Base-by-base conservation (phyloP, 371 early-diverging fungal species). In the Mucor piriformis region DNA sequence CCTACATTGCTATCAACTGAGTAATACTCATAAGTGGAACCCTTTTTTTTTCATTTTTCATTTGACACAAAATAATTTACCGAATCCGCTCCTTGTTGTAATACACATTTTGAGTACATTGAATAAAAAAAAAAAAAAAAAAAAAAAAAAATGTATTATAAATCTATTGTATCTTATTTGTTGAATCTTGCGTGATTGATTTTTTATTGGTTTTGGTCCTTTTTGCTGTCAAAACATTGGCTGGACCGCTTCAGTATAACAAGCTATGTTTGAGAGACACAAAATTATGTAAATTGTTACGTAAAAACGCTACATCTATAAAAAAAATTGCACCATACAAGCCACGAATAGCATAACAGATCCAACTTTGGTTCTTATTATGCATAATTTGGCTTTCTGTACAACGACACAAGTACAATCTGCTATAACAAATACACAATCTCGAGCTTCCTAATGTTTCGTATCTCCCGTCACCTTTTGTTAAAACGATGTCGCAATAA, bases 1-100 rank as follows among this genome's bases (percentile, higher is more conserved):
- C 69, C 77, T 46, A 59, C 59, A 3, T 57, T 77, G 13, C 24
- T 64, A 32, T 42, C 40, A 34, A 59, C 16, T 7, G 11, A 37
- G 6, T 15, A 37, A 37, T n/a, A 11, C 11, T 37, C 13, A 37
- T n/a, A n/a, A n/a, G n/a, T 37, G 11, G 38, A 15, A 13, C 11
- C 12, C 1, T 37, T 3, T 37, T 1, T 11, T 37, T 2, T 15
- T 37, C 4, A 0, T 11, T 15, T 15, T 15, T 6, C 4, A 37
- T 37, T 15, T 15, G n/a, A 37, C n/a, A 37, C n/a, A 37, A 37
- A 15, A n/a, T n/a, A n/a, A 37, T n/a, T 29, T 8, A 29, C 29
- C 29, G 29, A 29, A 29, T 29, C 8, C 29, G 29, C 29, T 29
- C 8, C 8, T 29, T 8, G 8, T 29, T 29, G 29, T 44, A 24